These are phyloP conservation scores for Kodamaea sp. DNA, from an alignment of 1,139 yeast genomes.

Conservation along the genomic window DNA sequence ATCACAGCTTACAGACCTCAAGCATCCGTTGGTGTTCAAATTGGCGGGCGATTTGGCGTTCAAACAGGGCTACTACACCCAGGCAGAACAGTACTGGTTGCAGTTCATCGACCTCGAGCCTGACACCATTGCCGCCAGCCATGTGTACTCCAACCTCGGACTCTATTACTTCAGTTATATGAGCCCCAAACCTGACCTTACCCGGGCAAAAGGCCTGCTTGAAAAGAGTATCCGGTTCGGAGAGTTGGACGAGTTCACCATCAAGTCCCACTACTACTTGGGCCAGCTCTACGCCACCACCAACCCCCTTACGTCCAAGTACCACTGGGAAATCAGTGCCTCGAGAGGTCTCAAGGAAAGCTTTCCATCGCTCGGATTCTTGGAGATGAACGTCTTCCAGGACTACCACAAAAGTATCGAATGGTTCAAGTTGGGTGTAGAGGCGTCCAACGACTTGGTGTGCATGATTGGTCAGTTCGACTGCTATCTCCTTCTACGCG, in stretches of 20 bases:
- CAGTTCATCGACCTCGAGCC: slow-evolving; percentile 57
- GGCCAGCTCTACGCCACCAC: slow-evolving; percentile 65
- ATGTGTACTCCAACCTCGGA: slow-evolving; percentile 74
- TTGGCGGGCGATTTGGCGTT: slow-evolving; percentile 73
- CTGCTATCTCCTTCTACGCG: slow-evolving; percentile 33
- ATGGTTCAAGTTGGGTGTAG: slow-evolving; percentile 85
- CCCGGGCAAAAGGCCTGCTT: slow-evolving; percentile 56
- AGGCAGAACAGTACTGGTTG: slow-evolving; percentile 61
- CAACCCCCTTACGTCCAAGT: slow-evolving; percentile 60
- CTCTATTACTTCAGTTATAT: slow-evolving; percentile 50
- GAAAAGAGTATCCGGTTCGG: slow-evolving; percentile 62
- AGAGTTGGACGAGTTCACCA: slow-evolving; percentile 52
- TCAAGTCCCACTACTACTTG: slow-evolving; percentile 74
- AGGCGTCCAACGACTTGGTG: slow-evolving; percentile 54
- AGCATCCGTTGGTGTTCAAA: slow-evolving; percentile 72
- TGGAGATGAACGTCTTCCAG: slow-evolving; percentile 70
- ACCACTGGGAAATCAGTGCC: slow-evolving; percentile 77
- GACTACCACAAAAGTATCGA: slow-evolving; percentile 59
- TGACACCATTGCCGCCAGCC: slow-evolving; percentile 64
- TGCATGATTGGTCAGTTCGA: slow-evolving; percentile 81
- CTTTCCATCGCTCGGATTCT: slow-evolving; percentile 73
- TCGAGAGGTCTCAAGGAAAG: slow-evolving; percentile 74
- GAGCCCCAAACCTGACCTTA: slow-evolving; percentile 48
- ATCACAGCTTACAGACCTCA: slow-evolving; percentile 56
- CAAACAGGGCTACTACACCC: slow-evolving; percentile 41